phyloP scores from a whole-genome alignment of 2,329 filamentous ascomycete species.

The Lomentospora prolificans region DNA sequence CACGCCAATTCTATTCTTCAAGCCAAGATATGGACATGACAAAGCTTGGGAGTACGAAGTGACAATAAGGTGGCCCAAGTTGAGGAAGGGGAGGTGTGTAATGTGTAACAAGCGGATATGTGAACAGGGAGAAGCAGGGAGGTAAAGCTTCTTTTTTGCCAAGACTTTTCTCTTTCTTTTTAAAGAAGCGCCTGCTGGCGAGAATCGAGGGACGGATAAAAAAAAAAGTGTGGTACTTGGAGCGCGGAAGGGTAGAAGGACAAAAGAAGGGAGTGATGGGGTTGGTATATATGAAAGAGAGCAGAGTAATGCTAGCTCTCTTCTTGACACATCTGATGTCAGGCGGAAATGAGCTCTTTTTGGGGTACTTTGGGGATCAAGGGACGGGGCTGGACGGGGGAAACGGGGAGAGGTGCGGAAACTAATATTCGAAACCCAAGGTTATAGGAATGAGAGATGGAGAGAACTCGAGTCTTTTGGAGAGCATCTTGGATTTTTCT shows the following conservation, averaged over 20 bases:
- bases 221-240: background rate
- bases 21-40: background rate
- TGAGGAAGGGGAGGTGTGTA: too few relatives aligned
- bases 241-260: background rate
- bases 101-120: background rate
- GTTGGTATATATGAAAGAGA: background rate
- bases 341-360: background rate
- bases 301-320: background rate
- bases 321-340: slow-evolving; percentile 1
- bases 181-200: too few relatives aligned
- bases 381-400: too few relatives aligned
- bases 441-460: background rate
- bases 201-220: too few relatives aligned
- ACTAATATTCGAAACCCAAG: background rate
- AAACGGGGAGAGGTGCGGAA: background rate
- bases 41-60: background rate
- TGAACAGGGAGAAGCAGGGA: background rate
- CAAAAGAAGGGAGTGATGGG: background rate
- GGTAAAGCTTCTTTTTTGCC: background rate
- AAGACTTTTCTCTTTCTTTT: slow-evolving; percentile 1
- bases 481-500: background rate
- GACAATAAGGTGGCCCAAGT: background rate
- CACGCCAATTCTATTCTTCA: background rate
- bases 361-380: background rate
- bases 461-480: background rate